A percentile compares a stretch with the other conserved stretches of the same genome.
phyloP scores from a whole-genome alignment of 495 filamentous ascomycete genomes.

The Penicillium argentinense region DNA sequence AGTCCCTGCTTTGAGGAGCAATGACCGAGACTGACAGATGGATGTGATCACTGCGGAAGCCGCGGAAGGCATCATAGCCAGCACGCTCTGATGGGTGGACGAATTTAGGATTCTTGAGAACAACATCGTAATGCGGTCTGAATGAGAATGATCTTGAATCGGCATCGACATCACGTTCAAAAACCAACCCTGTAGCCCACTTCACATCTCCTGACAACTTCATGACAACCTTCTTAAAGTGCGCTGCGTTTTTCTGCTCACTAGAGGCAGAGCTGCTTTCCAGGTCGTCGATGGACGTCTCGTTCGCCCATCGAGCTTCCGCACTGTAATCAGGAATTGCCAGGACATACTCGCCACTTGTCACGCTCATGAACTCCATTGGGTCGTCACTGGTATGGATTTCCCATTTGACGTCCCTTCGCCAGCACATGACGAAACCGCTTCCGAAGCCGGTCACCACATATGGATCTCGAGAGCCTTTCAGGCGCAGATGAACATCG shows the following conservation, averaged over 20 bases:
- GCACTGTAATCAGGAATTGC: conserved; percentile 92
- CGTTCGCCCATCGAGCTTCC: conserved; percentile 70
- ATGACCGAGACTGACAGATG: conserved; percentile 88
- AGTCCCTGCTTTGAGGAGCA: conserved; percentile 73
- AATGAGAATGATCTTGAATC: conserved; percentile 79
- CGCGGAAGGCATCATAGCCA: conserved; percentile 87
- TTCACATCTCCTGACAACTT: conserved; percentile 94
- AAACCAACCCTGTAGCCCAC: conserved; percentile 87
- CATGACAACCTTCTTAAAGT: conserved; percentile 98
- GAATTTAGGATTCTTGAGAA: conserved; percentile 75
- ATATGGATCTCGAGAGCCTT: conserved; percentile 91
- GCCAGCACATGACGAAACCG: conserved; percentile 97
- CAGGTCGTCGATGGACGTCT: conserved; percentile 54
- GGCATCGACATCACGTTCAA: conserved; percentile 72
- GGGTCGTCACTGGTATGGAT: conserved; percentile 81
- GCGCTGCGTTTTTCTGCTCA: conserved; percentile 67
- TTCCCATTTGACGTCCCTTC: conserved; percentile 84
- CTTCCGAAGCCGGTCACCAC: conserved; percentile 88
- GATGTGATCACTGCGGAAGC: conserved; percentile 93
- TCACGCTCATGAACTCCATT: conserved; percentile 89
- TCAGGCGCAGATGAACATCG: conserved; percentile 91
- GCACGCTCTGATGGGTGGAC: conserved; percentile 52
- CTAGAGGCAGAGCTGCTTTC: conserved; percentile 63
- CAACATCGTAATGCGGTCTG: conserved; percentile 87
- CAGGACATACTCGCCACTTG: conserved; percentile 90